These are phyloP conservation scores for Pterulicium gracile DNA, from an alignment of 1,284 basidiomycete species.

Conservation along the genomic window DNA sequence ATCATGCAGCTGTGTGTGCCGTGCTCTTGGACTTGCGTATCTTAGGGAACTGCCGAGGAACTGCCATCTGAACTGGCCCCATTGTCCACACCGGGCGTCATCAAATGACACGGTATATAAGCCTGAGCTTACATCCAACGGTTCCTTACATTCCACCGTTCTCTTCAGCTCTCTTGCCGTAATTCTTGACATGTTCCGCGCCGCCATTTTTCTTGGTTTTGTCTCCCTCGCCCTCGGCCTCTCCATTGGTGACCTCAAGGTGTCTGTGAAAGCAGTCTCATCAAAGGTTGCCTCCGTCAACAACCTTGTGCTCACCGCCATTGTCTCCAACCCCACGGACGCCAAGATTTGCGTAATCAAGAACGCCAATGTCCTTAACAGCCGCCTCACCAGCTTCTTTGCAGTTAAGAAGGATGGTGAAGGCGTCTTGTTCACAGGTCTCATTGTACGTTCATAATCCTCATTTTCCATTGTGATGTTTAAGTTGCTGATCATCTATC, in stretches of 20 bases:
- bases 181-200: too few relatives aligned
- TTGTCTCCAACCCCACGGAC: constrained; percentile 1
- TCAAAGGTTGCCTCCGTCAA: background rate
- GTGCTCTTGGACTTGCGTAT: too few relatives aligned
- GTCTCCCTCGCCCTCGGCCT: background rate
- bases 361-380: background rate
- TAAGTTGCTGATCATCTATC: too few relatives aligned
- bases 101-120: too few relatives aligned
- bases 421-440: background rate
- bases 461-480: too few relatives aligned
- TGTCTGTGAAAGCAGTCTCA: background rate
- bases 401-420: background rate
- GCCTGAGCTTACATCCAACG: too few relatives aligned
- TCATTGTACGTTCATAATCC: background rate
- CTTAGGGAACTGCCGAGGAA: too few relatives aligned
- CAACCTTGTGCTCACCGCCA: background rate
- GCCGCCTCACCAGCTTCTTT: background rate
- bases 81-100: too few relatives aligned
- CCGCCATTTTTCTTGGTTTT: background rate
- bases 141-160: too few relatives aligned
- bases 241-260: background rate
- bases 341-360: constrained; percentile 3
- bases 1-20: too few relatives aligned
- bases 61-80: too few relatives aligned
- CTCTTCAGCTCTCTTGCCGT: too few relatives aligned